phyloP scores from a whole-genome alignment of 1,284 basidiomycete species.

The Tilletia setariae region DNA sequence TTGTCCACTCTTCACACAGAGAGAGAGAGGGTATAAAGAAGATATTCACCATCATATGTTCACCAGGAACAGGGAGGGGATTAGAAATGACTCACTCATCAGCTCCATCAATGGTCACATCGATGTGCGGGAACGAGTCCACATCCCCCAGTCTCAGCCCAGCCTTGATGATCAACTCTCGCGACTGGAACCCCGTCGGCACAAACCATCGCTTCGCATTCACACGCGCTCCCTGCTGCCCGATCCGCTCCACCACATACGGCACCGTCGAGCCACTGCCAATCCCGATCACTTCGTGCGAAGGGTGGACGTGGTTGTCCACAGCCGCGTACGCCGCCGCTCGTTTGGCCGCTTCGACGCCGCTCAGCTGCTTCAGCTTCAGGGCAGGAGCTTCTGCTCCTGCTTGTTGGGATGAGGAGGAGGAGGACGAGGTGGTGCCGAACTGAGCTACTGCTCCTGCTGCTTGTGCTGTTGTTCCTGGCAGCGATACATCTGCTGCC shows the following conservation, averaged over 20 bases:
- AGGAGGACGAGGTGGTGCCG: neutral
- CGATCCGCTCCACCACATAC: slow-evolving; percentile 92
- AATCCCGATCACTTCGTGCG: slow-evolving; percentile 70
- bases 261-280: slow-evolving; percentile 79
- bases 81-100: slow-evolving; percentile 63
- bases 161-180: slow-evolving; percentile 83
- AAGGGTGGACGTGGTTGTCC: slow-evolving; percentile 76
- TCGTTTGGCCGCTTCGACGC: slow-evolving; percentile 66
- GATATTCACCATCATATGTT: neutral
- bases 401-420: neutral
- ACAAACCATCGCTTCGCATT: slow-evolving; percentile 64
- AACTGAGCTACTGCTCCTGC: neutral
- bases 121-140: slow-evolving; percentile 67
- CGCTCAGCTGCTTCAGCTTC: neutral
- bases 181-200: slow-evolving; percentile 80
- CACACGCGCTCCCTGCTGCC: slow-evolving; percentile 72
- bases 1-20: slow-evolving; percentile 70
- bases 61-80: too few relatives aligned
- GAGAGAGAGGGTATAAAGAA: neutral
- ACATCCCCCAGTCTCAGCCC: slow-evolving; percentile 80
- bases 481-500: neutral
- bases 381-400: neutral
- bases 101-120: slow-evolving; percentile 94
- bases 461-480: neutral
- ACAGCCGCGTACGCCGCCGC: slow-evolving; percentile 93